These are phyloP conservation scores for Teunomyces lycoperdinae DNA, from an alignment of 805 yeast species.

Conservation along the genomic window DNA sequence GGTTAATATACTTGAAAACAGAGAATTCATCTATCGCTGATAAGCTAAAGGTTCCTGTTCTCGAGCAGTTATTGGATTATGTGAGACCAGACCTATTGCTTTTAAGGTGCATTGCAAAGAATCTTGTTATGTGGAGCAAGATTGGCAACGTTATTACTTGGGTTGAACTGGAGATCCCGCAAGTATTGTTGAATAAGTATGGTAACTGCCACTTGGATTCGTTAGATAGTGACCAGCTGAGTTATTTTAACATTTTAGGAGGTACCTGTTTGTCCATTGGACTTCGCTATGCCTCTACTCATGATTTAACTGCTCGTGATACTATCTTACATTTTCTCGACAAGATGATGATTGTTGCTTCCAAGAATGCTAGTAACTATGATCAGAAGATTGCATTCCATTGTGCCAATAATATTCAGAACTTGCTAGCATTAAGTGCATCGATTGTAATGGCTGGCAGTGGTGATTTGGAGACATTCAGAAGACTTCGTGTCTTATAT, in stretches of 20 bases:
- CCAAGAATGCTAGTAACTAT: slow-evolving; percentile 43
- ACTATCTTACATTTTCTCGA: slow-evolving; percentile 57
- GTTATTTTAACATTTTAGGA: slow-evolving; percentile 61
- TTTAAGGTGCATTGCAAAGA: slow-evolving; percentile 59
- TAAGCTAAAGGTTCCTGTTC: slow-evolving; percentile 59
- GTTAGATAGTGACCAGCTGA: slow-evolving; percentile 60
- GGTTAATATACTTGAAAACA: slow-evolving; percentile 70
- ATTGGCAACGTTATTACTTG: slow-evolving; percentile 51
- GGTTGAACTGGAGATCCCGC: slow-evolving; percentile 60
- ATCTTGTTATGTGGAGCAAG: slow-evolving; percentile 69
- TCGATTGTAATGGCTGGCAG: slow-evolving; percentile 86
- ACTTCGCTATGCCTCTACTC: slow-evolving; percentile 71
- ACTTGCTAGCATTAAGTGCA: slow-evolving; percentile 58
- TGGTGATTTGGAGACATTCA: slow-evolving; percentile 78
- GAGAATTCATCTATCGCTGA: slow-evolving; percentile 57
- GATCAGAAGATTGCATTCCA: slow-evolving; percentile 57
- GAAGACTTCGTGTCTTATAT: slow-evolving; percentile 69
- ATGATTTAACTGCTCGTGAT: slow-evolving; percentile 50
- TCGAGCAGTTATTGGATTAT: slow-evolving; percentile 60
- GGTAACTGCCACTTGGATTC: slow-evolving; percentile 18
- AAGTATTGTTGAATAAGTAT: slow-evolving; percentile 32
- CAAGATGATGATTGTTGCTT: slow-evolving; percentile 42
- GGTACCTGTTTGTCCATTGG: slow-evolving; percentile 78
- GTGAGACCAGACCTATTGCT: slow-evolving; percentile 76
- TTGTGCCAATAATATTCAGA: slow-evolving; percentile 55